These are phyloP conservation scores for Gautieria morchelliformis DNA, from an alignment of 768 basidiomycete genomes.

Conservation along the genomic window DNA sequence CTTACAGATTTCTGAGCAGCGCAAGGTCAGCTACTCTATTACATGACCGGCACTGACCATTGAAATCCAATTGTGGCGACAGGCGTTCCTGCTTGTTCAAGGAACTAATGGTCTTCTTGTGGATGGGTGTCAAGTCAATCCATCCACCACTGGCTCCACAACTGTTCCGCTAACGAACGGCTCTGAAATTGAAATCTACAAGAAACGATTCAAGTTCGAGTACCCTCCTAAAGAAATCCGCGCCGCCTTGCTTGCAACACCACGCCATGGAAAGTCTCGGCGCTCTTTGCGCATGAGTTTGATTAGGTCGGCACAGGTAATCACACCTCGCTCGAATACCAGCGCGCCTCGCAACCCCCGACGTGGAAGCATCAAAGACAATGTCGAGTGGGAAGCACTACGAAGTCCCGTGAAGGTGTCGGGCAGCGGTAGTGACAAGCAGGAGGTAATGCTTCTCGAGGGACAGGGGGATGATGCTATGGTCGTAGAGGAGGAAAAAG, in stretches of 20 bases:
- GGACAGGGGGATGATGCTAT: conserved; percentile 51
- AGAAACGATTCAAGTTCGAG: conserved; percentile 60
- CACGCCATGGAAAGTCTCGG: conserved; percentile 29
- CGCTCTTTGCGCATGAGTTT: conserved; percentile 60
- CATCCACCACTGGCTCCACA: conserved; percentile 29
- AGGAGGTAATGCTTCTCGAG: conserved; percentile 45
- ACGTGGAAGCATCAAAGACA: neutral
- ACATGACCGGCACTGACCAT: no score
- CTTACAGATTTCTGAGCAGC: conserved; percentile 51
- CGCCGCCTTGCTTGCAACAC: conserved; percentile 38
- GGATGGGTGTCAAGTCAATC: conserved; percentile 55
- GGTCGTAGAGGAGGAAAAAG: conserved; percentile 60
- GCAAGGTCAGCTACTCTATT: conserved; percentile 34
- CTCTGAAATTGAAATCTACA: conserved; percentile 57
- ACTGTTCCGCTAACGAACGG: conserved; percentile 59
- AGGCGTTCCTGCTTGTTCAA: conserved; percentile 63
- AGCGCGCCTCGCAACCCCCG: conserved; percentile 19
- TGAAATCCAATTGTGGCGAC: neutral
- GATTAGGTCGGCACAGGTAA: conserved; percentile 67
- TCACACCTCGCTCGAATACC: conserved; percentile 51
- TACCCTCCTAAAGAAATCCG: conserved; percentile 71
- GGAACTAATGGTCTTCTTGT: conserved; percentile 48
- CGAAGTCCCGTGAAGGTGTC: conserved; percentile 1
- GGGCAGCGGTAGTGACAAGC: conserved; percentile 33
- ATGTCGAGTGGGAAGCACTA: neutral